Evolutionary conservation across 345 rosid species (phyloP).

Genomic region (Eucalyptus pauciflora): DNA sequence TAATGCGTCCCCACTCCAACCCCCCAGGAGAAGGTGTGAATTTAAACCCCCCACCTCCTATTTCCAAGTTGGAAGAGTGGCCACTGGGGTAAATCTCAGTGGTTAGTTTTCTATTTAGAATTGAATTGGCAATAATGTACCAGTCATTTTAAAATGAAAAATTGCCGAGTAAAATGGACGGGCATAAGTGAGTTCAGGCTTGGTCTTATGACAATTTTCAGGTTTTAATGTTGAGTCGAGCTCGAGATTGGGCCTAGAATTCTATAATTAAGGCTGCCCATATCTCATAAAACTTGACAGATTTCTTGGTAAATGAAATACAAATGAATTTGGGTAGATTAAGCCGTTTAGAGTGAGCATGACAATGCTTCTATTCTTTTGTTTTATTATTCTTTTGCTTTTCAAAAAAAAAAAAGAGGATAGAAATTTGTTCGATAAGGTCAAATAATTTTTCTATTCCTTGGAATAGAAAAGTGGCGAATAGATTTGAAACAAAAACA

Average conservation of each 20-base stretch:
- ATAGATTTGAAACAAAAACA: too few species aligned
- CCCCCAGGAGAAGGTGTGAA: too few species aligned
- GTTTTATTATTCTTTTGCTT: too few species aligned
- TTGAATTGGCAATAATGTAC: not conserved
- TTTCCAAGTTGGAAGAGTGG: too few species aligned
- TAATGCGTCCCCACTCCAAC: too few species aligned
- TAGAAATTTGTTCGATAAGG: accelerated
- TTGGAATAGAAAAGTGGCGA: too few species aligned
- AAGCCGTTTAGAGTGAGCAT: accelerated
- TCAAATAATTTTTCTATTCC: too few species aligned
- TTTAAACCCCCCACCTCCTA: too few species aligned
- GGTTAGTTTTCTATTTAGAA: not conserved
- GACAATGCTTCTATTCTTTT: accelerated
- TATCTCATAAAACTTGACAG: accelerated
- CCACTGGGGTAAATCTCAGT: too few species aligned
- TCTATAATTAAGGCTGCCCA: not conserved
- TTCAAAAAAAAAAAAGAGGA: too few species aligned
- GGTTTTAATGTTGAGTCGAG: not conserved
- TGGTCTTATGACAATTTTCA: not conserved
- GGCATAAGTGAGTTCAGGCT: not conserved
- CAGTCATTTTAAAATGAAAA: not conserved
- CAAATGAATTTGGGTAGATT: not conserved
- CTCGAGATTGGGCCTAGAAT: not conserved
- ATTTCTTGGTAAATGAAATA: not conserved
- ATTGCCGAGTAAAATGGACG: not conserved